A percentile compares a stretch with the other conserved stretches of the same genome.
These are phyloP conservation scores for Hymenoscyphus fructigenus DNA, from an alignment of 2,329 filamentous ascomycete species.

Conservation along the genomic window DNA sequence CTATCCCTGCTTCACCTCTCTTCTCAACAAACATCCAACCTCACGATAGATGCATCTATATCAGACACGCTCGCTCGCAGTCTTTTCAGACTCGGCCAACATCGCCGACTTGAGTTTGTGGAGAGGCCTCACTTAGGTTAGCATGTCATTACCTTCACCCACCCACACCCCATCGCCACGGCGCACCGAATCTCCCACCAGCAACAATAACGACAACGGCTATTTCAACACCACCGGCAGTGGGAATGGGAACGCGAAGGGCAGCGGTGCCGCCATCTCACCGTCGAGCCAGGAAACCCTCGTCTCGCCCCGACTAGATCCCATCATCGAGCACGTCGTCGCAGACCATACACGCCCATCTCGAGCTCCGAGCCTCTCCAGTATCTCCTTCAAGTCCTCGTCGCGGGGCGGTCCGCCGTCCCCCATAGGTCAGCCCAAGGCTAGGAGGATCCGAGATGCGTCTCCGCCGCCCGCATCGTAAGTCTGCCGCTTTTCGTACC, in stretches of 20 bases:
- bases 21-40: conserved; percentile 1
- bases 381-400: conserved; percentile 31
- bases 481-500: conserved; percentile 22
- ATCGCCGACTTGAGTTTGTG: conserved; percentile 17
- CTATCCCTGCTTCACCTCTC: conserved; percentile 5
- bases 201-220: conserved; percentile 1
- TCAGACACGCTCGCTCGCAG: conserved; percentile 10
- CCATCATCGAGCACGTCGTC: conserved; percentile 37
- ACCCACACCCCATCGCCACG: background rate
- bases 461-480: conserved; percentile 41
- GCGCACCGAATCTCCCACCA: conserved; percentile 11
- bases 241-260: background rate
- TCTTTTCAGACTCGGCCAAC: conserved; percentile 17
- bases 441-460: conserved; percentile 32
- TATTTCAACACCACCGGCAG: background rate
- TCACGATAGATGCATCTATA: conserved; percentile 16
- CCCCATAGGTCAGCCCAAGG: conserved; percentile 17
- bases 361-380: conserved; percentile 27
- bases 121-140: conserved; percentile 16
- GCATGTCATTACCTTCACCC: conserved; percentile 9
- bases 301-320: conserved; percentile 29
- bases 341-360: conserved; percentile 26
- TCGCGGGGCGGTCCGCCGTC: conserved; percentile 19
- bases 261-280: conserved; percentile 14
- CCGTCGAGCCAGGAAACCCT: conserved; percentile 24